These are phyloP conservation scores for Torulaspora microellipsoides DNA, from an alignment of 805 yeast genomes.

Conservation along the genomic window DNA sequence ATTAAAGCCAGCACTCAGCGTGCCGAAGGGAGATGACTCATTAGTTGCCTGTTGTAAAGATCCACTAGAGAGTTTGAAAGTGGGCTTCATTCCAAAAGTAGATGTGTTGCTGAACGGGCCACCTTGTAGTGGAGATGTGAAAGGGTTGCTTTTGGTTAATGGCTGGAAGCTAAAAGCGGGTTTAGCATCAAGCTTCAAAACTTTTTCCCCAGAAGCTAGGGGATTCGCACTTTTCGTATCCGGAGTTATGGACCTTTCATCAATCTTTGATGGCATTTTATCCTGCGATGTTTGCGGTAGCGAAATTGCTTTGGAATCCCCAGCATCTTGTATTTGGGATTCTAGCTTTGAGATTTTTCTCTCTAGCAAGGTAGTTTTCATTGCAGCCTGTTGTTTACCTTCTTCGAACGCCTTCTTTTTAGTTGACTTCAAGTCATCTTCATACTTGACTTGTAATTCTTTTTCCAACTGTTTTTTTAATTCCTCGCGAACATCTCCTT, in stretches of 20 bases:
- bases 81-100: conserved; percentile 11
- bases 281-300: not conserved
- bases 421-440: conserved; percentile 14
- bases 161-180: conserved; percentile 10
- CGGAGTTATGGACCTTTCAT: conserved; percentile 6
- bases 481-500: conserved; percentile 3
- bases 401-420: conserved; percentile 32
- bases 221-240: conserved; percentile 1
- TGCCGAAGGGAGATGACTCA: not conserved
- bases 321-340: conserved; percentile 12
- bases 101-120: not conserved
- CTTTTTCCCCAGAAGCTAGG: conserved; percentile 12
- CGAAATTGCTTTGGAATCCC: not conserved
- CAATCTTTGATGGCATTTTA: conserved; percentile 10
- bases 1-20: not conserved
- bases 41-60: not conserved
- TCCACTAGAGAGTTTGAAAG: conserved; percentile 12
- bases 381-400: conserved; percentile 31
- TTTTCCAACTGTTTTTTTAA: conserved; percentile 21
- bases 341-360: conserved; percentile 32
- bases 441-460: conserved; percentile 17
- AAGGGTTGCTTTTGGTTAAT: conserved; percentile 14
- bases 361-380: conserved; percentile 30
- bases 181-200: conserved; percentile 6
- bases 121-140: conserved; percentile 13